These are phyloP conservation scores for Aspergillus sclerotialis DNA, from an alignment of 2,329 filamentous ascomycete species.

Conservation along the genomic window DNA sequence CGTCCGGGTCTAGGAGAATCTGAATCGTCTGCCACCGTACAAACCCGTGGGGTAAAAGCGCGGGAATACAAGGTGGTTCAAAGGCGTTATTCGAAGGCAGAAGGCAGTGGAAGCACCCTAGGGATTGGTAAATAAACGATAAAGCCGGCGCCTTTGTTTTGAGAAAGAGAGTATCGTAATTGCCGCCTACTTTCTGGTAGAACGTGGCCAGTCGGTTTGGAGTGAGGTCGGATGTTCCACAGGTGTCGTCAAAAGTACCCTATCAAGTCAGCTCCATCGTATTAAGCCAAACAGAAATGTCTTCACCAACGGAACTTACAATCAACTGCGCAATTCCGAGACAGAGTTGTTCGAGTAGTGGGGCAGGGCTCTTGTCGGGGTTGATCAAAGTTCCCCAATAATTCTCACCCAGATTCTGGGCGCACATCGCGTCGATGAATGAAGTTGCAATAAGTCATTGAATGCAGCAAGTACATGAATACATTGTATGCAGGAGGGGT, in stretches of 20 bases:
- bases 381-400: slow-evolving; percentile 61
- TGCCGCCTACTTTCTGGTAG: slow-evolving; percentile 66
- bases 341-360: slow-evolving; percentile 60
- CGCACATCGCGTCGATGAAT: too few relatives aligned
- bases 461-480: too few relatives aligned
- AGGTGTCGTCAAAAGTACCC: slow-evolving; percentile 27
- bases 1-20: slow-evolving; percentile 76
- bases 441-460: too few relatives aligned
- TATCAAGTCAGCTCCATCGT: too few relatives aligned
- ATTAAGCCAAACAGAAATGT: too few relatives aligned
- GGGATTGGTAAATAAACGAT: slow-evolving; percentile 85
- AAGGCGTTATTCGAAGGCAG: slow-evolving; percentile 67
- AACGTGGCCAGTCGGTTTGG: slow-evolving; percentile 69
- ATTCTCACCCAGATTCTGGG: too few relatives aligned
- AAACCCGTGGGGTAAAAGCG: slow-evolving; percentile 76
- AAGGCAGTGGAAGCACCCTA: slow-evolving; percentile 83
- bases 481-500: too few relatives aligned
- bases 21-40: slow-evolving; percentile 92
- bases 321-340: slow-evolving; percentile 63
- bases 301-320: too few relatives aligned
- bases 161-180: slow-evolving; percentile 75
- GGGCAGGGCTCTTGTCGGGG: slow-evolving; percentile 60
- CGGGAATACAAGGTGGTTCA: slow-evolving; percentile 68
- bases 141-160: slow-evolving; percentile 66
- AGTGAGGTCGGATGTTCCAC: slow-evolving; percentile 38